Base-by-base conservation (phyloP, 2,329 filamentous ascomycete genomes). In the Neurospora sp. region DNA sequence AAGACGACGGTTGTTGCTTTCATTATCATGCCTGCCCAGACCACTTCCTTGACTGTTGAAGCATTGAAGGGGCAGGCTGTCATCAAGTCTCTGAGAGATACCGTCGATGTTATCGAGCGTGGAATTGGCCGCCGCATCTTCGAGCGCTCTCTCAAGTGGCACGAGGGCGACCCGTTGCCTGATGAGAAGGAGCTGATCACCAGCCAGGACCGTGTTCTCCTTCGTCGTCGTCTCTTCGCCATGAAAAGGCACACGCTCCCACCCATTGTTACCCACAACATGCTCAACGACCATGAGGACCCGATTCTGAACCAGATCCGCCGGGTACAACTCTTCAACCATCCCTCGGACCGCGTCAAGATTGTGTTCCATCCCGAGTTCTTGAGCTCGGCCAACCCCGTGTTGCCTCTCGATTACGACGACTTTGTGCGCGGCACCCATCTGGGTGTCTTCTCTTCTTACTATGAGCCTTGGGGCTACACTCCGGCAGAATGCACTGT, bases 391-490 rank as follows among this genome's bases (percentile, higher is more conserved):
- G 90, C 93, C 69, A 98, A 97, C 82, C 95, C 96, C 0, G 94
- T 99, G 2, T 85, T 99, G 40, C 94, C 96, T 19, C 86, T 99
- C 77, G 96, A 98, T 82, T 98, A 99, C 77, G 96, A 99, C 77
- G 96, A 99, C 80, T 99, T 99, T 78, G 96, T 99, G 65, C 92
- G 96, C 69, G 96, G 96, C 74, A 98, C 95, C 52, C 95, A 99
- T 81, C 83, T 99, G 78, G 96, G 96, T 76, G 89, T 99, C 70
- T 99, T 99, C 82, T 87, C 95, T 33, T 98, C 96, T 2, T 98
- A 98, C 87, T 99, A 99, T 80, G 96, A 99, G 83, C 96, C 96
- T 8, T 99, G 96, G 96, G 96, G 96, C 66, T 99, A 99, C 82
- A 99, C 96, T 2, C 96, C 95, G 0, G 95, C 96, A 68, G 96